A percentile compares a stretch with the other conserved stretches of the same genome.
Conservation (phyloP, 768 basidiomycete genomes). For the Coprinopsis cinerea region DNA sequence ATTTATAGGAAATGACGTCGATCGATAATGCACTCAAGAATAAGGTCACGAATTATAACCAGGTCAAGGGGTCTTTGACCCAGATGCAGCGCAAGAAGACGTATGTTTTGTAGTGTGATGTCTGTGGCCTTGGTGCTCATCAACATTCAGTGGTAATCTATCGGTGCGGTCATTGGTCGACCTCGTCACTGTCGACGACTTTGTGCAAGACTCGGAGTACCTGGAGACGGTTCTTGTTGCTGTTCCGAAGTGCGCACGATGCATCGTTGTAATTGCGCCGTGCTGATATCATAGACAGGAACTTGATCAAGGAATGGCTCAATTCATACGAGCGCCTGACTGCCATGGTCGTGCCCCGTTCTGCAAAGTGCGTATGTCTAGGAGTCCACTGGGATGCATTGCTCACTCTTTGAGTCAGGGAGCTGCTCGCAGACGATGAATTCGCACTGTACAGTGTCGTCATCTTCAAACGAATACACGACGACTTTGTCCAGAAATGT, state of each 20-base stretch:
- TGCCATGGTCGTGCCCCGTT: slow-evolving; percentile 89
- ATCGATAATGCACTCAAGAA: slow-evolving; percentile 93
- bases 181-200: slow-evolving; percentile 73
- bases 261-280: slow-evolving; percentile 6
- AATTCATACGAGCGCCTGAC: slow-evolving; percentile 82
- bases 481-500: slow-evolving; percentile 90
- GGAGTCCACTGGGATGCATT: slow-evolving; percentile 6
- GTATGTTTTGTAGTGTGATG: too few relatives aligned
- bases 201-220: slow-evolving; percentile 88
- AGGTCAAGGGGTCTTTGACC: slow-evolving; percentile 86
- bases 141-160: slow-evolving; percentile 73
- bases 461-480: slow-evolving; percentile 85
- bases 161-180: slow-evolving; percentile 84
- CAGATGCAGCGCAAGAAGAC: slow-evolving; percentile 94
- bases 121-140: too few relatives aligned
- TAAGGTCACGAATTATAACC: slow-evolving; percentile 86
- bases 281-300: slow-evolving; percentile 37
- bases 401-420: slow-evolving; percentile 10
- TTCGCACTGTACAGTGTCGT: slow-evolving; percentile 82
- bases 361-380: slow-evolving; percentile 58
- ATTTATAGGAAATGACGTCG: slow-evolving; percentile 86
- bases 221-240: slow-evolving; percentile 90
- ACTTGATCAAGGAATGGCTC: slow-evolving; percentile 81
- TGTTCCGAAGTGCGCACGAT: slow-evolving; percentile 74
- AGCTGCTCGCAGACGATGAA: slow-evolving; percentile 63